Base-by-base conservation (phyloP, 768 basidiomycete species). In the Glaciozyma antarctica region DNA sequence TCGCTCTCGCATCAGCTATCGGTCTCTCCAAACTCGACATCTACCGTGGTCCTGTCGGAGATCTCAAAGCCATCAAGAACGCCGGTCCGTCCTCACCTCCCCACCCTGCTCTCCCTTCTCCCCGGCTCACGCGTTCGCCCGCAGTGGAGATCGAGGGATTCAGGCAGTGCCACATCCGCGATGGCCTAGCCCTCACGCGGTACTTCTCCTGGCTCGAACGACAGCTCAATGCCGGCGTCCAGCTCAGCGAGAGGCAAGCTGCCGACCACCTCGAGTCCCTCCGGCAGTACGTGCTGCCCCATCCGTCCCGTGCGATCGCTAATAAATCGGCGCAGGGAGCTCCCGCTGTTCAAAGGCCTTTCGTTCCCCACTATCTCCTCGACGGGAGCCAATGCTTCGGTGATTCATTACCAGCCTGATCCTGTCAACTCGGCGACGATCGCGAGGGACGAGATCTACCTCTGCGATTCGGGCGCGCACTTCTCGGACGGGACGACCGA, bases 171-270 rank as follows among this genome's bases (percentile, higher is more conserved):
- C 90, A 99, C 74, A 84, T 94, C 41, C 83, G 93, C 15, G 94
- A 98, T 75, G 92, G 94, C 0, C 85, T 82, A 1, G 93, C 93
- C 0, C 80, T 98, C 55, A 77, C 79, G 52, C 28, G 73, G 19
- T 99, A 98, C 77, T 97, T 97, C 71, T 81, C 90, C 0, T 99
- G 94, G 95, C 80, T 99, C 1, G 91, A 98, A 76, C 87, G 91
- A 67, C 82, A 86, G 69, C 79, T 98, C 22, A 76, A 81, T 5
- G 78, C 81, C 10, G 88, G 85, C 0, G 63, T 52, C 53, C 79
- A 71, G 58, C 65, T 93, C 64, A 85, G 81, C 49, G 94, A 99
- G 75, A 85, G 85, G 68, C 82, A 90, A 65, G 94, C 83, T 17
- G 86, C 92, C 1, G 82, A 84, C 71, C 79, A 85, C 71, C 80